Evolutionary conservation across 768 basidiomycete genomes (phyloP).

Genomic region (Rhodocollybia butyracea): DNA sequence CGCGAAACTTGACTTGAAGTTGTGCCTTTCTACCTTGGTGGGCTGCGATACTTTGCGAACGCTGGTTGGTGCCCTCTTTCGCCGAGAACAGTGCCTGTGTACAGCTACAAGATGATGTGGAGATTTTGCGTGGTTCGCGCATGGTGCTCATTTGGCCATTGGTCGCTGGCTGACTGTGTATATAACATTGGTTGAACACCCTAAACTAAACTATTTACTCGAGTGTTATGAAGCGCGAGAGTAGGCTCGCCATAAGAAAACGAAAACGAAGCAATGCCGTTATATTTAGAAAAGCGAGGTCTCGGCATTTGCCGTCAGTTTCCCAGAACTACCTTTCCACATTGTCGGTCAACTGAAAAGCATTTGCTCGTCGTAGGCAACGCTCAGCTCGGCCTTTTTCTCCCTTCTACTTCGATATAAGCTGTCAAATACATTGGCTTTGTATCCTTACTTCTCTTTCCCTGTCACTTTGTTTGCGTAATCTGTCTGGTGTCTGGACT

Average conservation of each 20-base stretch:
- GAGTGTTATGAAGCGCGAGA: no score
- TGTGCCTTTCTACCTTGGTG: no score
- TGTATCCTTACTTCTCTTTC: slow-evolving; percentile 26
- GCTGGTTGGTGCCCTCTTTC: background rate
- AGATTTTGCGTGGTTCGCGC: no score
- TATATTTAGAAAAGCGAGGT: no score
- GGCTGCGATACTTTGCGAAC: no score
- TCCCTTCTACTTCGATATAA: slow-evolving; percentile 29
- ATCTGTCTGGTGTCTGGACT: slow-evolving; percentile 41
- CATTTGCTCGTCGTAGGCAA: slow-evolving; percentile 9
- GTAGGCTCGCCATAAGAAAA: no score
- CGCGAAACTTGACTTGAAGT: slow-evolving; percentile 23
- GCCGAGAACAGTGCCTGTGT: background rate
- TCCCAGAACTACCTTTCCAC: slow-evolving; percentile 1
- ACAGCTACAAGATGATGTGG: no score
- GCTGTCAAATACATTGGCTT: slow-evolving; percentile 4
- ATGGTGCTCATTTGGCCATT: no score
- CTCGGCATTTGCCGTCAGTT: slow-evolving; percentile 4
- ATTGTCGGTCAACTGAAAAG: slow-evolving; percentile 15
- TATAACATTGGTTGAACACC: no score
- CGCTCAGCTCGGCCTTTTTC: slow-evolving; percentile 7
- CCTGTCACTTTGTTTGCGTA: slow-evolving; percentile 77
- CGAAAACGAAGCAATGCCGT: no score
- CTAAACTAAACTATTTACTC: no score
- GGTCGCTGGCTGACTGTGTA: no score